Evolutionary conservation across 805 yeast species (phyloP), one percentile per base, ranked within the genome.

Genomic region (Kuraishia ogatae): DNA sequence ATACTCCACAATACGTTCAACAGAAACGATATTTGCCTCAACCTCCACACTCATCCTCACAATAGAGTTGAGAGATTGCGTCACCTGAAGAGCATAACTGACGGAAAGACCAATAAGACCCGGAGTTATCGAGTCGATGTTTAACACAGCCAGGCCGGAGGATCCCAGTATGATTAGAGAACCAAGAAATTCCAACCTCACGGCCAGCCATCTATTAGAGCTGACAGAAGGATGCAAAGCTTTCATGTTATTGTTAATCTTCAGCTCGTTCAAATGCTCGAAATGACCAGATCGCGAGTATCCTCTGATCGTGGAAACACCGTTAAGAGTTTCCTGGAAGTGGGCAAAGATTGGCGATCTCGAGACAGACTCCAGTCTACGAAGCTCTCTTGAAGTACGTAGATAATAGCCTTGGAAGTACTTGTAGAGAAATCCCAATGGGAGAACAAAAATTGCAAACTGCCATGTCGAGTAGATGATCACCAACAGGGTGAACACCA

Each of bases 41-140:
- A 94, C 97, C 63, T 94, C 99, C 50, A 94, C 99, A 0, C 97
- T 89, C 98, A 92, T 93, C 73, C 99, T 82, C 29, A 94, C 98
- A 70, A 94, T 90, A 97, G 97, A 93, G 69, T 91, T 93, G 71
- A 94, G 79, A 0, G 97, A 80, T 71, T 91, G 97, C 0, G 99
- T 94, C 58, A 92, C 81, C 69, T 90, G 96, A 59, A 94, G 77
- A 1, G 99, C 93, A 71, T 94, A 96, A 51, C 96, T 87, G 62
- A 94, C 87, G 23, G 97, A 86, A 63, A 94, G 77, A 76, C 99
- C 99, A 64, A 92, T 92, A 66, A 89, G 73, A 71, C 99, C 99
- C n/a, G 97, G 91, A 21, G 91, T 81, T 24, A 93, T 78, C 19
- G 79, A 74, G 54, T 73, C 78, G 61, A 91, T 75, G 23, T 89